Percentiles rank a stretch among this genome's conserved stretches.
phyloP scores from a whole-genome alignment of 371 early-diverging fungal species.

The Zancudomyces culisetae region DNA sequence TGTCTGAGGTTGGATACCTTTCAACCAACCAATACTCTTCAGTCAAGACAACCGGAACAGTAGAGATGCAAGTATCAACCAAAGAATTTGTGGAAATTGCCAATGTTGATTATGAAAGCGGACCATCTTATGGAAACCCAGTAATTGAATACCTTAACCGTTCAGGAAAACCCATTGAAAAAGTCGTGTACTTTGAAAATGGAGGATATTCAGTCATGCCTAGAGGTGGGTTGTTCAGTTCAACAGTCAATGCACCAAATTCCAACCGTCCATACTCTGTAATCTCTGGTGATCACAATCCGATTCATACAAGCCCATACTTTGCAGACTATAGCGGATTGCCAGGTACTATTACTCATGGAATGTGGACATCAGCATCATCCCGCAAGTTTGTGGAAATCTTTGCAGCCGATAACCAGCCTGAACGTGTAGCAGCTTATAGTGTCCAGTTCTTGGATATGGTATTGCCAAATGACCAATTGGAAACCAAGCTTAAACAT shows the following conservation, averaged over 20 bases:
- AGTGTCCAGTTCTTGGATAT: constrained; percentile 62
- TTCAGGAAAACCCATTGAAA: constrained; percentile 20
- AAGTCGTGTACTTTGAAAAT: constrained; percentile 31
- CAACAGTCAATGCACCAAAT: constrained; percentile 51
- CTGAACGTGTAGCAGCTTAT: constrained; percentile 68
- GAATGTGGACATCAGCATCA: constrained; percentile 93
- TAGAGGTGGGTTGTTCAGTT: constrained; percentile 57
- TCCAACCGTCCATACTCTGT: constrained; percentile 70
- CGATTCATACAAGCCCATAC: constrained; percentile 92
- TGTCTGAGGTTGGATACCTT: constrained; percentile 61
- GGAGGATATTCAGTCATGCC: constrained; percentile 90
- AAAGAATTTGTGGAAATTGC: constrained; percentile 51
- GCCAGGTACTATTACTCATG: constrained; percentile 92
- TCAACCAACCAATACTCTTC: constrained; percentile 39
- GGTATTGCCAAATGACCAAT: constrained; percentile 71
- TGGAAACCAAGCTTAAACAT: constrained; percentile 77
- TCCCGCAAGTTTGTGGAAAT: constrained; percentile 89
- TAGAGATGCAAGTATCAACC: constrained; percentile 58
- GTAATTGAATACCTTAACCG: constrained; percentile 19
- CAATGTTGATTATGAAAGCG: constrained; percentile 52
- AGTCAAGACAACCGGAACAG: constrained; percentile 58
- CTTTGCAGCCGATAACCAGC: constrained; percentile 86
- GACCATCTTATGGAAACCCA: constrained; percentile 25
- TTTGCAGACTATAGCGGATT: constrained; percentile 80
- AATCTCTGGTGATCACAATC: constrained; percentile 83